phyloP scores from a whole-genome alignment of 1,284 basidiomycete species.

The Puccinia brachypodii region DNA sequence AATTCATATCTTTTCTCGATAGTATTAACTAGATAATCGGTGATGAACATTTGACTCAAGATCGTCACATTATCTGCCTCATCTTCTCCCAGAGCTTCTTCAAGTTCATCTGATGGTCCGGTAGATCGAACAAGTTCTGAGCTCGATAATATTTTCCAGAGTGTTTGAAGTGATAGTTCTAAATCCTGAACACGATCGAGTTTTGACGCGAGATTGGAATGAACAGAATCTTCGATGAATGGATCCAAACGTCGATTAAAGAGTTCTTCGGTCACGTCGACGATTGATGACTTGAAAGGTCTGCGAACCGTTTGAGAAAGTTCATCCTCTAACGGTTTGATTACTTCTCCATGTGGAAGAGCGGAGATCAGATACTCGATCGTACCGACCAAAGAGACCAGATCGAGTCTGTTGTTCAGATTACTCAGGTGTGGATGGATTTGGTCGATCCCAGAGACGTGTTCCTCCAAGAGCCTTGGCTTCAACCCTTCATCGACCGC shows the following conservation, averaged over 20 bases:
- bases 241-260: conserved; percentile 33
- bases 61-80: conserved; percentile 50
- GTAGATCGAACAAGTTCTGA: conserved; percentile 24
- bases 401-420: conserved; percentile 37
- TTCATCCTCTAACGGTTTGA: conserved; percentile 44
- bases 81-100: conserved; percentile 23
- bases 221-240: conserved; percentile 20
- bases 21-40: conserved; percentile 53
- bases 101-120: not conserved
- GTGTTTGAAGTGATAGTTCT: conserved; percentile 16
- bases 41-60: conserved; percentile 56
- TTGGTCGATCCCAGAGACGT: conserved; percentile 13
- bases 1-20: conserved; percentile 56
- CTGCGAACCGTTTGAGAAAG: conserved; percentile 15
- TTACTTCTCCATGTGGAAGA: conserved; percentile 10
- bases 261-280: conserved; percentile 32
- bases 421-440: conserved; percentile 33
- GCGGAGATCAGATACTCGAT: conserved; percentile 10
- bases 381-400: conserved; percentile 1
- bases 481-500: not conserved
- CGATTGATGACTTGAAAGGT: conserved; percentile 24
- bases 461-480: conserved; percentile 12
- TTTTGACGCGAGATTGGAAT: not conserved
- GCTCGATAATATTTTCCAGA: conserved; percentile 39
- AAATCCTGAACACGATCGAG: conserved; percentile 14